Evolutionary conservation across 2,329 filamentous ascomycete species (phyloP), one percentile per base, ranked within the genome.

Genomic region (Emericellopsis atlantica): DNA sequence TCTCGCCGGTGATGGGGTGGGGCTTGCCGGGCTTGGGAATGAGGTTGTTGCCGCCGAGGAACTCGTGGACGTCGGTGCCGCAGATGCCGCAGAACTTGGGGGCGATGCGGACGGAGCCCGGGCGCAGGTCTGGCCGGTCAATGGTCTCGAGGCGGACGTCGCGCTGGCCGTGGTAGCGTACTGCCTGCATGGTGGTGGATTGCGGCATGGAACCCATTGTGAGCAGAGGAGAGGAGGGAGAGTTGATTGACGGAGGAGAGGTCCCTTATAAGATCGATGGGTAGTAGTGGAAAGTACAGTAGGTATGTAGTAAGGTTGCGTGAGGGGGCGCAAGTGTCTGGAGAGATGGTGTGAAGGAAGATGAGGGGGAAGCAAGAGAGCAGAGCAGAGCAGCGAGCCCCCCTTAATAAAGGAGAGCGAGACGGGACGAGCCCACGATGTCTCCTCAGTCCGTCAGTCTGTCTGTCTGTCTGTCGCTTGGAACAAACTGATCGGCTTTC

Each of bases 1-100:
- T 63, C 43, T 74, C 72, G 26, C 67, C 61, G 0, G 76, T 81
- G 18, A 81, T 55, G 2, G 68, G 68, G 49, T 82, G 78, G 1
- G 76, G 72, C 6, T 54, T 55, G 6, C 51, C 51, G 3, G 74
- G 72, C 1, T 67, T 65, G 4, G 56, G 56, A 36, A 55, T 57
- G 36, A 59, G 51, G 40, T 55, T 59, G 5, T 56, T 52, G 5
- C 55, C 56, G n/a, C 54, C 54, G 2, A 55, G 40, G 29, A 57
- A 59, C 35, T 58, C 56, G 32, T 54, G 53, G 1, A 56, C 42
- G 32, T 58, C 56, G 14, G 55, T 56, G 14, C 56, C 72, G 46
- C 70, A 75, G 40, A 75, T 74, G 9, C 72, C 70, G 41, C 55
- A 73, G 64, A 56, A 58, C 5, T 52, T 52, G 4, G 55, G 55